A percentile compares a stretch with the other conserved stretches of the same genome.
Evolutionary conservation across 495 filamentous ascomycete species (phyloP).

Genomic region (Halenospora varia): DNA sequence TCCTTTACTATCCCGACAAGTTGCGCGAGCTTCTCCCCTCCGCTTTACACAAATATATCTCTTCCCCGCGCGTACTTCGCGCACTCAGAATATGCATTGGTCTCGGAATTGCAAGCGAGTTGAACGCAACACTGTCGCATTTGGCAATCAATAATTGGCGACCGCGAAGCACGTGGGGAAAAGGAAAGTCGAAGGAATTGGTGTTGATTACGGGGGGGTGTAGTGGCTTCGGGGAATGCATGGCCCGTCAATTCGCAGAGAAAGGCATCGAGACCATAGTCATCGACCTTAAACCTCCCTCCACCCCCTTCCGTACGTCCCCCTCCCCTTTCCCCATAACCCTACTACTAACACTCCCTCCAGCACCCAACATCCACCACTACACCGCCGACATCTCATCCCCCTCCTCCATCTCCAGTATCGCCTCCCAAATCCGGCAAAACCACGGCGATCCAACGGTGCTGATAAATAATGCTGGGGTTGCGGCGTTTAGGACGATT

Average conservation of each 20-base stretch:
- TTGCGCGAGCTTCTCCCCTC: conserved; percentile 3
- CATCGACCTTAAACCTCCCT: conserved; percentile 58
- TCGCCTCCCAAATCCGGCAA: conserved; percentile 46
- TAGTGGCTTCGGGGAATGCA: conserved; percentile 36
- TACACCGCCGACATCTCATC: conserved; percentile 62
- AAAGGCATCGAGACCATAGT: conserved; percentile 57
- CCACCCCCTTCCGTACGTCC: conserved; percentile 38
- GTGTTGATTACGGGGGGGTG: conserved; percentile 30
- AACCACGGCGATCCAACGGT: conserved; percentile 60
- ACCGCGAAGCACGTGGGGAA: conserved; percentile 58
- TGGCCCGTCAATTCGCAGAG: conserved; percentile 56
- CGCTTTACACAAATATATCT: background rate
- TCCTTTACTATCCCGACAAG: conserved; percentile 19
- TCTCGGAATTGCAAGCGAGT: conserved; percentile 40
- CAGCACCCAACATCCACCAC: conserved; percentile 48
- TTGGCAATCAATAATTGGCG: conserved; percentile 56
- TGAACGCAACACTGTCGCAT: conserved; percentile 47
- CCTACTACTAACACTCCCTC: background rate
- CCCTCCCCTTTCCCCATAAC: conserved; percentile 31
- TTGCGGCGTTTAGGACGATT: conserved; percentile 53
- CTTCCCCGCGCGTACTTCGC: background rate
- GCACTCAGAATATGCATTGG: conserved; percentile 6
- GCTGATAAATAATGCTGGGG: conserved; percentile 72
- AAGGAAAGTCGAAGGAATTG: conserved; percentile 56
- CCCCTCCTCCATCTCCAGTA: conserved; percentile 38